Percentiles rank a stretch among this genome's conserved stretches.
Evolutionary conservation across 169 alveolate species (phyloP).

Genomic region (Eimeria falciformis): DNA sequence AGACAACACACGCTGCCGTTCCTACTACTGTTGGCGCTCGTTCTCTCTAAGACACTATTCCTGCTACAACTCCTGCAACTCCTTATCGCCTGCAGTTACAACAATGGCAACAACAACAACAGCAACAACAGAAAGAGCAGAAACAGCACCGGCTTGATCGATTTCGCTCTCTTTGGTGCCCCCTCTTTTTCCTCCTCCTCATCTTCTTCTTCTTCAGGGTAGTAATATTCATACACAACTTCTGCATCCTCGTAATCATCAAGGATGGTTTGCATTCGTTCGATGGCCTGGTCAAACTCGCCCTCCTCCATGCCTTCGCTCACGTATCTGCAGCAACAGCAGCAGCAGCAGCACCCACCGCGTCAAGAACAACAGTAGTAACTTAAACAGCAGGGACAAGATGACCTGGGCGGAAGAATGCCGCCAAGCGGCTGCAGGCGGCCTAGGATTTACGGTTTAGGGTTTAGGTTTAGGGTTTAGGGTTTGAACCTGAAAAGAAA

Average conservation of each 20-base stretch:
- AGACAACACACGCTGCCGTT: not conserved
- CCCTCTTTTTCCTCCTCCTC: not conserved
- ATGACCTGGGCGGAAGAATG: not conserved
- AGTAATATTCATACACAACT: constrained; percentile 35
- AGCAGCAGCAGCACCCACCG: not conserved
- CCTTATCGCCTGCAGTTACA: not conserved
- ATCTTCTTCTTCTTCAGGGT: constrained; percentile 8
- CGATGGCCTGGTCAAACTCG: constrained; percentile 54
- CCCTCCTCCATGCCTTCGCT: constrained; percentile 67
- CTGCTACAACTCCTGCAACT: not conserved
- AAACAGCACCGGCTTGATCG: not conserved
- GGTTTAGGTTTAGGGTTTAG: not conserved
- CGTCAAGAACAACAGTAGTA: not conserved
- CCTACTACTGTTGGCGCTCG: not conserved
- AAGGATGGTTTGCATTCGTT: not conserved
- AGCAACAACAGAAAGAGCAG: constrained; percentile 32
- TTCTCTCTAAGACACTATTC: not conserved
- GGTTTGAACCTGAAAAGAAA: constrained; percentile 55
- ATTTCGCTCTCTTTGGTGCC: not conserved
- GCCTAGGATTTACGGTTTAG: not conserved
- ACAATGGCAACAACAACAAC: not conserved
- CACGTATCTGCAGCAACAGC: constrained; percentile 46
- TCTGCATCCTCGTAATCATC: constrained; percentile 48
- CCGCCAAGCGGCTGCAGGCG: not conserved
- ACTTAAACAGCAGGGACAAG: not conserved